Conservation (phyloP, 192 early-diverging fungal species). For the Thoreauomyces humboldtii region DNA sequence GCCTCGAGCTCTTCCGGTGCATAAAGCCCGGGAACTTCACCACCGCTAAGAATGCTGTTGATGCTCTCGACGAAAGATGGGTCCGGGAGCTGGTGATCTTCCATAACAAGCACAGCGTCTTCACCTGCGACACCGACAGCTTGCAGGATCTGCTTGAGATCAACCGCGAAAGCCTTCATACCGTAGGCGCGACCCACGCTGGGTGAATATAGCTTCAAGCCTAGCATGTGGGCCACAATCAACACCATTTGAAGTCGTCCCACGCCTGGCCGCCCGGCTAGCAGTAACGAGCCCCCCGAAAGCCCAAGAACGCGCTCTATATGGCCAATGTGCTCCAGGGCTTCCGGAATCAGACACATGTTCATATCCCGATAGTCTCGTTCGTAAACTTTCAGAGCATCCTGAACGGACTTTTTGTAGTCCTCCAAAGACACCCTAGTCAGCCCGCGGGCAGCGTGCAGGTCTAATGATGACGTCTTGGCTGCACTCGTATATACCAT, state of each 20-base stretch:
- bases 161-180: slow-evolving; percentile 42
- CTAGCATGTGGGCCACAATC: slow-evolving; percentile 44
- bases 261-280: slow-evolving; percentile 55
- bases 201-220: slow-evolving; percentile 39
- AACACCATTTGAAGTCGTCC: slow-evolving; percentile 34
- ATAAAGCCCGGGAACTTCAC: slow-evolving; percentile 56
- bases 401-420: slow-evolving; percentile 30
- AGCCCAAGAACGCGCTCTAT: slow-evolving; percentile 50
- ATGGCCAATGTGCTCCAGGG: slow-evolving; percentile 39
- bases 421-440: slow-evolving; percentile 17
- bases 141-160: slow-evolving; percentile 52
- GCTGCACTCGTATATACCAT: slow-evolving; percentile 24
- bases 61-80: slow-evolving; percentile 48
- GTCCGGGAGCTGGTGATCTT: slow-evolving; percentile 53
- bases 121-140: slow-evolving; percentile 40
- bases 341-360: slow-evolving; percentile 48
- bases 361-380: slow-evolving; percentile 47
- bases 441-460: slow-evolving; percentile 19
- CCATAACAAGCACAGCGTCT: slow-evolving; percentile 47
- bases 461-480: not conserved
- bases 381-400: slow-evolving; percentile 44
- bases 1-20: slow-evolving; percentile 53
- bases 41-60: slow-evolving; percentile 54
- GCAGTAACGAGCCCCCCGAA: slow-evolving; percentile 50
- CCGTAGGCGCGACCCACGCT: slow-evolving; percentile 39